Evolutionary conservation across 441 rosid species (phyloP).

Genomic region (Brassica hybrid): DNA sequence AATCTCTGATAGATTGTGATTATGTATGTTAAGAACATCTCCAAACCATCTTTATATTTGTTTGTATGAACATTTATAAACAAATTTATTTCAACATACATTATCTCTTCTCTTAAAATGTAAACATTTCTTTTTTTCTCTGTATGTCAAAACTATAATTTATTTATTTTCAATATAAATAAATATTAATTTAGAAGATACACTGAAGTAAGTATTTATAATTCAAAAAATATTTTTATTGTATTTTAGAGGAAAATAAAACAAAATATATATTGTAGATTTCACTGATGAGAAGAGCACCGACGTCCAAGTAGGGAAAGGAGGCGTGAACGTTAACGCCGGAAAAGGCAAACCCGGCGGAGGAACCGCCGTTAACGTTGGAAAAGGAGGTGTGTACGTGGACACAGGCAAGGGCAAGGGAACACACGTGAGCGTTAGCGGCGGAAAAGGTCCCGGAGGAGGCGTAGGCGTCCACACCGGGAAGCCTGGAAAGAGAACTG

Average conservation of each 20-base stretch:
- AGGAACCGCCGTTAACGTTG: slow-evolving; percentile 58
- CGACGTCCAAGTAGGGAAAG: slow-evolving; percentile 52
- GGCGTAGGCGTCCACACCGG: not conserved
- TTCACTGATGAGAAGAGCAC: slow-evolving; percentile 59
- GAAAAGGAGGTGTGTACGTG: slow-evolving; percentile 50
- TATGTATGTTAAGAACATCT: no score
- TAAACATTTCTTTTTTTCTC: no score
- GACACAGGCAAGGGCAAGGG: not conserved
- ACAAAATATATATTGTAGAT: not conserved
- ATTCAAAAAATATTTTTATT: no score
- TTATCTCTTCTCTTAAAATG: no score
- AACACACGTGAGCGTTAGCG: slow-evolving; percentile 3
- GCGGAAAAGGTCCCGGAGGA: not conserved
- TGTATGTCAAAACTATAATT: no score
- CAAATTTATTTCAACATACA: no score
- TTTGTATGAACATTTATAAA: no score
- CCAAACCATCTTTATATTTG: no score
- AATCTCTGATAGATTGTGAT: no score
- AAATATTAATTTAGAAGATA: no score
- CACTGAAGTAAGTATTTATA: no score
- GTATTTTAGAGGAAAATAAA: not conserved
- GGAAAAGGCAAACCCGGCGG: slow-evolving; percentile 52
- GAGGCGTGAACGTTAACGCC: slow-evolving; percentile 37
- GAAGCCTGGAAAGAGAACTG: not conserved
- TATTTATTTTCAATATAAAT: no score